Conservation (phyloP, 192 early-diverging fungal species). For the Anaeromyces robustus region DNA sequence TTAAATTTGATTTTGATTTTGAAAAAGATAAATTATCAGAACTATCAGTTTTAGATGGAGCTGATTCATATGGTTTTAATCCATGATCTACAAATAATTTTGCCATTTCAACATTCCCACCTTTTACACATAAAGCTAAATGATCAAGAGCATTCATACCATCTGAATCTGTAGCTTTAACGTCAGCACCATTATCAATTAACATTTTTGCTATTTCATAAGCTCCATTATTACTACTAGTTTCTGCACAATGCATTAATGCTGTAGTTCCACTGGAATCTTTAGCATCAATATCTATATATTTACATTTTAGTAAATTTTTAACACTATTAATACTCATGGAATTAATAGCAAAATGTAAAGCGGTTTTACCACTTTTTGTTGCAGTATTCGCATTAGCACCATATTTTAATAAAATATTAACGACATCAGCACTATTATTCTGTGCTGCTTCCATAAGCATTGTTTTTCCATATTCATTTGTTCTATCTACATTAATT, state of each 20-base stretch:
- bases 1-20: neutral
- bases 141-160: neutral
- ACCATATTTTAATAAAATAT: neutral
- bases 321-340: neutral
- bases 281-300: neutral
- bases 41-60: neutral
- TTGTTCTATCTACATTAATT: neutral
- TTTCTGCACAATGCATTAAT: neutral
- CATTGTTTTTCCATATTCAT: neutral
- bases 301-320: neutral
- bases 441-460: neutral
- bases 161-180: neutral
- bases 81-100: neutral
- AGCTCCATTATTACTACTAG: neutral
- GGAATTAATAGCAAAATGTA: neutral
- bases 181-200: neutral
- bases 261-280: neutral
- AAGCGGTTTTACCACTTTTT: neutral
- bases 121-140: neutral
- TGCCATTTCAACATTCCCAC: neutral
- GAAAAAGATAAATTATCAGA: neutral
- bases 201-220: neutral
- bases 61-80: neutral
- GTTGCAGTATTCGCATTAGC: neutral
- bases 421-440: neutral